Conservation (phyloP, 2,329 filamentous ascomycete genomes). For the Claviceps sp. region DNA sequence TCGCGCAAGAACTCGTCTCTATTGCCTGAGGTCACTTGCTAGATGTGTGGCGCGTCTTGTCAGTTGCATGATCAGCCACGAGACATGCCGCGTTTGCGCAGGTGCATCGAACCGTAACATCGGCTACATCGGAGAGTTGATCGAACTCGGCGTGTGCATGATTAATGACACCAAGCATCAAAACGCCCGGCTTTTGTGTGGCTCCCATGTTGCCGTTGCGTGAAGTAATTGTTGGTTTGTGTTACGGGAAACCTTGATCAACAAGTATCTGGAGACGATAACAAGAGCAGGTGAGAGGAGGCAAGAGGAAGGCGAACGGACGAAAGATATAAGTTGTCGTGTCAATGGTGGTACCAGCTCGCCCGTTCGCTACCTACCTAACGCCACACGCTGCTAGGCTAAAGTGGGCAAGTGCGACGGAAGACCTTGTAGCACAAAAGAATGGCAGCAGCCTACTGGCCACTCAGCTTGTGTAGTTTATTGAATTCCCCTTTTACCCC, state of each 20-base stretch:
- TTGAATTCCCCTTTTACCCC: too few relatives aligned
- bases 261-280: not conserved
- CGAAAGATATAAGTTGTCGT: not conserved
- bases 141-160: constrained; percentile 10
- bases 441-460: too few relatives aligned
- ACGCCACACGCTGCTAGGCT: not conserved
- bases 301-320: not conserved
- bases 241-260: not conserved
- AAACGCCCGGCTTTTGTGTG: constrained; percentile 5
- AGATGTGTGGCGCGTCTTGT: not conserved
- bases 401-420: not conserved
- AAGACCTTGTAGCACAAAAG: not conserved
- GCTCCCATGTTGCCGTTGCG: not conserved
- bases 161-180: constrained; percentile 10
- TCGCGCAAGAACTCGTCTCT: constrained; percentile 22
- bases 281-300: not conserved
- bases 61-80: not conserved
- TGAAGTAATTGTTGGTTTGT: not conserved
- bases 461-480: too few relatives aligned
- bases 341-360: not conserved
- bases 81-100: not conserved
- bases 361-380: not conserved
- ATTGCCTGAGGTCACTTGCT: constrained; percentile 8
- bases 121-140: constrained; percentile 8
- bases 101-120: constrained; percentile 6